Evolutionary conservation across 768 basidiomycete genomes (phyloP).

Genomic region (Lactarius deliciosus): DNA sequence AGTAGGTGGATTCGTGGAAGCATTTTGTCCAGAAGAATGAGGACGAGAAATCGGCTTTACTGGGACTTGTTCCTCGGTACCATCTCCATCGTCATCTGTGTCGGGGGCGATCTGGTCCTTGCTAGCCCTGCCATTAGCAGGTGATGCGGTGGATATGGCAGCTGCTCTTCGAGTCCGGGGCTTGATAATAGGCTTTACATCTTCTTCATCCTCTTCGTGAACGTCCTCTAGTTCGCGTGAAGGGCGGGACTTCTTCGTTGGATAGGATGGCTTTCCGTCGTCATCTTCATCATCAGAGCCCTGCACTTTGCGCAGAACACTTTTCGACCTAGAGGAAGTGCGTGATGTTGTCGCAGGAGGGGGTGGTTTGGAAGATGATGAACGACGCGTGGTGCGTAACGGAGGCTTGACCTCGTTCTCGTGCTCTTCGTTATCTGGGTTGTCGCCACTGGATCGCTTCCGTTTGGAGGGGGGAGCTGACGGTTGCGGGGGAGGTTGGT

Average conservation of each 20-base stretch:
- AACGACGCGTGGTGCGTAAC: slow-evolving; percentile 23
- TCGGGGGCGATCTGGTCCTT: slow-evolving; percentile 9
- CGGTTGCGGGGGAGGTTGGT: neutral
- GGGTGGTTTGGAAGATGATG: slow-evolving; percentile 16
- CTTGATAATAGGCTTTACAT: slow-evolving; percentile 14
- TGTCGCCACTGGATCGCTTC: slow-evolving; percentile 23
- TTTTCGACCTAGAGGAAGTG: slow-evolving; percentile 20
- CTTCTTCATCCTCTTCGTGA: slow-evolving; percentile 28
- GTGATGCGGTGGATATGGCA: neutral
- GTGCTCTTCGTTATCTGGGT: slow-evolving; percentile 12
- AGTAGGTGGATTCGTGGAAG: slow-evolving; percentile 14
- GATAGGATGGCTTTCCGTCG: slow-evolving; percentile 23
- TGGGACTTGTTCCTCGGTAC: slow-evolving; percentile 7
- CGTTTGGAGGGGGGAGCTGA: slow-evolving; percentile 16
- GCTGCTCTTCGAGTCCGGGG: slow-evolving; percentile 11
- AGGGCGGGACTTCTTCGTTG: slow-evolving; percentile 24
- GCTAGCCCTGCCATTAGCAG: neutral
- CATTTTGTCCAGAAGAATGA: slow-evolving; percentile 7
- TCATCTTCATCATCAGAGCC: slow-evolving; percentile 20
- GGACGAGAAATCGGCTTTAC: slow-evolving; percentile 18
- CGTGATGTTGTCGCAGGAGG: slow-evolving; percentile 17
- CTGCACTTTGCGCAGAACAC: slow-evolving; percentile 8
- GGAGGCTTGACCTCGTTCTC: slow-evolving; percentile 16
- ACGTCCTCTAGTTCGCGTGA: slow-evolving; percentile 25
- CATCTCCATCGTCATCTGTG: slow-evolving; percentile 16